Evolutionary conservation across 495 filamentous ascomycete genomes (phyloP).

Genomic region (Daldinia caldariorum): DNA sequence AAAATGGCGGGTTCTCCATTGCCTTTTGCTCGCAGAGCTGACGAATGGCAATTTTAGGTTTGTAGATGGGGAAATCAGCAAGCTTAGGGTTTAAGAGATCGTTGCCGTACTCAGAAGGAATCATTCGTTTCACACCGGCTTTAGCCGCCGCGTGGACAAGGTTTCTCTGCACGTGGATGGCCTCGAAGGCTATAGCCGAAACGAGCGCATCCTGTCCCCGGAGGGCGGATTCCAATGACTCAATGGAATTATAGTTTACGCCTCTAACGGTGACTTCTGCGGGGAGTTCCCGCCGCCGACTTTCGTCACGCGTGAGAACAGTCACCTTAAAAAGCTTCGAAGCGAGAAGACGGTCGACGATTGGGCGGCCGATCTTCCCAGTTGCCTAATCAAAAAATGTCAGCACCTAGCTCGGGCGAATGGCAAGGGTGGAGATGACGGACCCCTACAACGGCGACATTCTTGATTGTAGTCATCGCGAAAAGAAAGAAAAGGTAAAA

Average conservation of each 20-base stretch:
- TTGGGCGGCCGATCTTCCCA: slow-evolving; percentile 44
- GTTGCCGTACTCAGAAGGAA: slow-evolving; percentile 69
- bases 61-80: slow-evolving; percentile 50
- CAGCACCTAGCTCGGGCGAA: slow-evolving; percentile 17
- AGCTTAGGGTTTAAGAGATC: slow-evolving; percentile 46
- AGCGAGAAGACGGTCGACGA: slow-evolving; percentile 35
- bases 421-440: slow-evolving; percentile 29
- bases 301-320: slow-evolving; percentile 31
- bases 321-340: slow-evolving; percentile 41
- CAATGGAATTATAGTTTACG: slow-evolving; percentile 64
- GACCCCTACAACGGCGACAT: slow-evolving; percentile 42
- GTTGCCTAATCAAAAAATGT: slow-evolving; percentile 42
- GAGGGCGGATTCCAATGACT: slow-evolving; percentile 60
- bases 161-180: slow-evolving; percentile 53
- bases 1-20: slow-evolving; percentile 49
- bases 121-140: slow-evolving; percentile 64
- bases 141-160: slow-evolving; percentile 67
- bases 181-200: slow-evolving; percentile 53
- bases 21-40: slow-evolving; percentile 53
- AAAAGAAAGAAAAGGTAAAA: neutral
- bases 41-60: slow-evolving; percentile 54
- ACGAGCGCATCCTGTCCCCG: slow-evolving; percentile 65
- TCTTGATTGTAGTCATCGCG: slow-evolving; percentile 37
- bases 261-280: slow-evolving; percentile 53
- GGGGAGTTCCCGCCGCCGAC: slow-evolving; percentile 41